Evolutionary conservation across 805 yeast species (phyloP), one percentile per base, ranked within the genome.

Genomic region (Millerozyma acaciae): DNA sequence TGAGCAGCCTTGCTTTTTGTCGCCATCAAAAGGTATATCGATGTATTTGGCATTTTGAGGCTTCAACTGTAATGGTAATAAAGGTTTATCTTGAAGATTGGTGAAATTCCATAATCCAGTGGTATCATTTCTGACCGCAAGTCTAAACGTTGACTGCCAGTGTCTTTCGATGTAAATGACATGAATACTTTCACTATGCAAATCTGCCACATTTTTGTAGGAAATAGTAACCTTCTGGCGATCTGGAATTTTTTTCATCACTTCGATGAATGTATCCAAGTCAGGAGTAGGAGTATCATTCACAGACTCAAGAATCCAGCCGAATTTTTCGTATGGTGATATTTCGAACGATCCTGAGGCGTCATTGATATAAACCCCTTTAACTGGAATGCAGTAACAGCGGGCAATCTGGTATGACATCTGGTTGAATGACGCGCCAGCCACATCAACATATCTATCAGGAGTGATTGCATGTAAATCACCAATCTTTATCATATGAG

Each of bases 351-450:
- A 80, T 0, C 90, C 90, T 2, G 84, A 70, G 0, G 93, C 85
- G 45, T 81, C 76, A 45, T 82, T 80, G 25, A 85, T 70, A 52
- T 76, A 87, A 1, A 89, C 95, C 24, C 97, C 97, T 43, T 65
- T 73, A 2, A 84, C 93, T 0, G 96, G 93, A 19, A 88, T 73
- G 20, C 89, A 85, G 50, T 78, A 86, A 30, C 79, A 73, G 50
- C 95, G 74, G 2, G 96, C 96, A 62, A 88, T 69, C 58, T 89
- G 96, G 55, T 89, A 89, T 32, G 94, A 82, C 44, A 89, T 60
- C 33, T 84, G 80, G 51, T 88, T 87, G 60, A 88, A 86, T 0
- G 86, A 75, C 1, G 94, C 95, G 35, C 96, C 96, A 30, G 84
- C 81, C 6, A 84, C 90, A 34, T 80, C 82, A 4, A 89, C 78